Evolutionary conservation across 2,329 filamentous ascomycete species (phyloP), one percentile per base, ranked within the genome.

Genomic region (Trichoderma cornu-damae): DNA sequence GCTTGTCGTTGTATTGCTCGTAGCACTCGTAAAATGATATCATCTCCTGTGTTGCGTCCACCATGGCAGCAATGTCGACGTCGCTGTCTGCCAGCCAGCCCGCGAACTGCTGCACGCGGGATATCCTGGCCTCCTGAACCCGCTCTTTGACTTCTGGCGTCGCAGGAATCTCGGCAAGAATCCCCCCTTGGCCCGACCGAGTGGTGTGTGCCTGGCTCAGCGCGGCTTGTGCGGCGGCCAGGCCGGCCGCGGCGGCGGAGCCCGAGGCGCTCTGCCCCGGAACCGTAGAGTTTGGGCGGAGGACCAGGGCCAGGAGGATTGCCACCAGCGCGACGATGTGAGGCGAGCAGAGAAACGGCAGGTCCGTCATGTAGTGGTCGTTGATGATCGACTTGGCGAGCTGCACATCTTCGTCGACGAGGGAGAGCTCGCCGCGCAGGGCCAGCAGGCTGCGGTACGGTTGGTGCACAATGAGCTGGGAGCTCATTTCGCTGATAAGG

Each of bases 41-140:
- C 61, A 96, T 81, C 73, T 96, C 92, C 72, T 96, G 92, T 0
- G 89, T 93, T 67, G 88, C 90, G 71, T 96, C 90, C 50, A 96
- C 87, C 70, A 95, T 86, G 30, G 85, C 87, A 62, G 89, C 84
- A 66, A 96, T 88, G 65, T 95, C 89, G 42, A 96, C 83, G 57
- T 84, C 87, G 66, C 89, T 94, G 68, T 96, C 90, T 1, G 91
- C 88, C 57, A 96, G 77, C 87, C 91, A 96, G 38, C 83, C 82
- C 8, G 90, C 82, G 59, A 82, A 83, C 32, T 79, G 75, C 66
- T 83, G 80, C 38, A 96, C 79, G 63, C 87, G 86, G 51, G 82
- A 79, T 47, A 89, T 78, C 53, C 83, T 76, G 26, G 75, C 77
- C 64, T 82, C 82, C 58, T 75, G 77, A 54, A 73, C 73, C 63